Evolutionary conservation across 371 early-diverging fungal genomes (phyloP).

Genomic region (Mucor saturninus): DNA sequence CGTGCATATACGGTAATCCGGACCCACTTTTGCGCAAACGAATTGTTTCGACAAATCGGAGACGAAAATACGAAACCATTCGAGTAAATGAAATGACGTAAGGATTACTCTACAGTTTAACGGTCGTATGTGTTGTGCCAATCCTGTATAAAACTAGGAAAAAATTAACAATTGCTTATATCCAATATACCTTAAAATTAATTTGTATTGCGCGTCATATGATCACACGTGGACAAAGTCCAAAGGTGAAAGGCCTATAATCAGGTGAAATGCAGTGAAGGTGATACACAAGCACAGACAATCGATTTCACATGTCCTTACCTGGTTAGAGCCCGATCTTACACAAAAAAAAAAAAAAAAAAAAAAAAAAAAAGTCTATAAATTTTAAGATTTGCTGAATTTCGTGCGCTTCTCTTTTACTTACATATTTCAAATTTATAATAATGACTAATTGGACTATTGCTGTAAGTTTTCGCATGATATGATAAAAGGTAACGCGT

Average conservation of each 20-base stretch:
- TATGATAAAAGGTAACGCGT: background rate
- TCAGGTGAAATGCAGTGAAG: background rate
- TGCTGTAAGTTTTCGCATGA: constrained; percentile 10
- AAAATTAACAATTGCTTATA: too few species aligned
- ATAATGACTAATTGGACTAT: constrained; percentile 21
- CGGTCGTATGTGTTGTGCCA: too few species aligned
- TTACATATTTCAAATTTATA: background rate
- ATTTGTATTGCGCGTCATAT: too few species aligned
- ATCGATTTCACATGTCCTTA: constrained; percentile 2
- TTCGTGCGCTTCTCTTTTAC: background rate
- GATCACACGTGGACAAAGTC: too few species aligned
- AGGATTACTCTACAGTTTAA: too few species aligned
- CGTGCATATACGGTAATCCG: too few species aligned
- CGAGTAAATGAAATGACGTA: too few species aligned
- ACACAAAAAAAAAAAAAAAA: background rate
- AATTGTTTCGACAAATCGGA: too few species aligned
- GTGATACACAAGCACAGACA: constrained; percentile 3
- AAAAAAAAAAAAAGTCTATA: background rate
- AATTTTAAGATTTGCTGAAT: background rate
- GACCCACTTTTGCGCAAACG: too few species aligned
- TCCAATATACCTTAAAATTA: too few species aligned
- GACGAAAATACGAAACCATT: too few species aligned
- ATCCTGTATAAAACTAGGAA: too few species aligned
- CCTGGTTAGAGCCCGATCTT: background rate
- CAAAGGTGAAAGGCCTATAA: background rate